Evolutionary conservation across 768 basidiomycete species (phyloP).

Genomic region (Pholiota microspora): DNA sequence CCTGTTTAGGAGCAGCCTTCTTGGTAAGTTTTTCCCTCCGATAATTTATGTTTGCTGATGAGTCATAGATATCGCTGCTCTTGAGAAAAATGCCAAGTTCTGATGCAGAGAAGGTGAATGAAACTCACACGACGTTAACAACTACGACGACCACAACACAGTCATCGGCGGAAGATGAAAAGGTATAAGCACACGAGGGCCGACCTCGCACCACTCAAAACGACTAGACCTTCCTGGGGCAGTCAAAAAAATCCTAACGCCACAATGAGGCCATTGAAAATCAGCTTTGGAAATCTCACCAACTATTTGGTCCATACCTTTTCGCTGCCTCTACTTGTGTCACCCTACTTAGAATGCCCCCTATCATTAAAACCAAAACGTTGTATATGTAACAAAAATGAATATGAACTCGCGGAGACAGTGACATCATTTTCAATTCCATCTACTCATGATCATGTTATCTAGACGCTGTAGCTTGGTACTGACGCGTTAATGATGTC

Average conservation of each 20-base stretch:
- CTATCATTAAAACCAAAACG: not conserved
- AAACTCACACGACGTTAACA: conserved; percentile 17
- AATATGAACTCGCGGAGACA: too few species aligned
- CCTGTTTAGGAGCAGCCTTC: conserved; percentile 63
- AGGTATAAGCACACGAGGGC: conserved; percentile 11
- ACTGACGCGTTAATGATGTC: too few species aligned
- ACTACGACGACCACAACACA: conserved; percentile 20
- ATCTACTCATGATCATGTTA: too few species aligned
- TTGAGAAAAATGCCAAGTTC: conserved; percentile 36
- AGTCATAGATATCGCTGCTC: conserved; percentile 36
- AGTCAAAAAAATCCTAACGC: not conserved
- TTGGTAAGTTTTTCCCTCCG: conserved; percentile 39
- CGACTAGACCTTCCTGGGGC: conserved; percentile 1
- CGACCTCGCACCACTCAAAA: not conserved
- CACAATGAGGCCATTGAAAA: not conserved
- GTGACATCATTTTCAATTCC: too few species aligned
- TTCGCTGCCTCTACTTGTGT: not conserved
- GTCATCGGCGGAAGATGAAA: conserved; percentile 20
- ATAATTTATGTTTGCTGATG: not conserved
- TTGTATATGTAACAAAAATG: too few species aligned
- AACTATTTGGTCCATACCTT: not conserved
- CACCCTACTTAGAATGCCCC: not conserved
- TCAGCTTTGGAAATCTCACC: not conserved
- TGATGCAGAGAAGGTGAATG: conserved; percentile 16
- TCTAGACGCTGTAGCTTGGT: too few species aligned